Evolutionary conservation across 2,329 filamentous ascomycete genomes (phyloP).

Genomic region (Neofusicoccum laricinum): DNA sequence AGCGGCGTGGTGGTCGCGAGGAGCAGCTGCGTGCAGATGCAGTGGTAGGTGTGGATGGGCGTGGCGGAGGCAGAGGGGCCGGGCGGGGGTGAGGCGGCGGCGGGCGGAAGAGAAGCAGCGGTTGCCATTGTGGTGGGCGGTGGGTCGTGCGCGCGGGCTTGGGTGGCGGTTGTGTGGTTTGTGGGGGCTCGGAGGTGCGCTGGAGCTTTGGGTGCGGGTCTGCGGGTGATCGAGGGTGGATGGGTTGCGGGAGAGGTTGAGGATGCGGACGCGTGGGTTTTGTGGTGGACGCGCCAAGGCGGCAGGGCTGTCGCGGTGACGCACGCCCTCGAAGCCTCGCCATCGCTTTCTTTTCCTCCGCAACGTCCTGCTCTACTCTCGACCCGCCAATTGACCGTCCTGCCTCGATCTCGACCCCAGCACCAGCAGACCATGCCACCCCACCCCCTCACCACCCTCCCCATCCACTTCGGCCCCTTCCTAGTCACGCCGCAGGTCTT

Average conservation of each 20-base stretch:
- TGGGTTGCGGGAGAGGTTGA: neutral
- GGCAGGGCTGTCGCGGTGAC: neutral
- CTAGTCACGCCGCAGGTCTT: constrained; percentile 85
- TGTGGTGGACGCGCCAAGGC: constrained; percentile 1
- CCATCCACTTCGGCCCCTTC: constrained; percentile 71
- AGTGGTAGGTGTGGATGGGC: constrained; percentile 56
- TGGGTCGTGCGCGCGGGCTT: neutral
- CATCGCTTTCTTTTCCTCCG: neutral
- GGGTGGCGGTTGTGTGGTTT: neutral
- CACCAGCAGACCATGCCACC: constrained; percentile 23
- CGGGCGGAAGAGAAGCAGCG: neutral
- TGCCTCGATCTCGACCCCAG: constrained; percentile 21
- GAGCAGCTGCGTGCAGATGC: constrained; percentile 64
- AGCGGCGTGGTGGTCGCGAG: constrained; percentile 58
- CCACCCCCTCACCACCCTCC: constrained; percentile 16
- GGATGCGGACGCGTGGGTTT: neutral
- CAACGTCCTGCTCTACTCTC: neutral
- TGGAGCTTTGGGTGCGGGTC: neutral
- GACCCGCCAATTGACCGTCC: neutral
- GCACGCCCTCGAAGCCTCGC: neutral
- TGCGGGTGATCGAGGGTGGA: neutral
- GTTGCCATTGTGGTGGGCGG: neutral
- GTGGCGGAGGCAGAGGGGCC: neutral
- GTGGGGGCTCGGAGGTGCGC: neutral
- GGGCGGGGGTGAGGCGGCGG: constrained; percentile 28